Evolutionary conservation across 2,329 filamentous ascomycete species (phyloP).

Genomic region (Drechmeria coniospora): DNA sequence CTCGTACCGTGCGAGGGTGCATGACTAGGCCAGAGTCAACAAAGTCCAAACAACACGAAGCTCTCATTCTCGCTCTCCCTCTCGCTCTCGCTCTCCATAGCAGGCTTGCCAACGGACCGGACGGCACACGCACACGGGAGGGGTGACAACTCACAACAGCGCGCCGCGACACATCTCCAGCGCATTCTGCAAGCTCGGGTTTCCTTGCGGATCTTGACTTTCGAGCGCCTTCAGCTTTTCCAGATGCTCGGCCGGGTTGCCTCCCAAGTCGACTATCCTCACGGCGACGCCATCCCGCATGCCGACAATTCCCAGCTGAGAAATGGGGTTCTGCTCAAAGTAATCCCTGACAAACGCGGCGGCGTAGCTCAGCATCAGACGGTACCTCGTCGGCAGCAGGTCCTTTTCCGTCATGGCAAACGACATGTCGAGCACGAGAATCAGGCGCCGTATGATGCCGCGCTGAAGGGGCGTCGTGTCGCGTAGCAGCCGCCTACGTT

Average conservation of each 20-base stretch:
- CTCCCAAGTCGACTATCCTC: constrained; percentile 74
- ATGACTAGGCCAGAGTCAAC: constrained; percentile 39
- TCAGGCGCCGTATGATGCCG: constrained; percentile 92
- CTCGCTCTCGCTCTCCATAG: too few species aligned
- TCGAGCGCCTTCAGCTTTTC: constrained; percentile 55
- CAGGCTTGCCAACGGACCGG: too few species aligned
- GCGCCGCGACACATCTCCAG: constrained; percentile 88
- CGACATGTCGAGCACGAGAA: constrained; percentile 82
- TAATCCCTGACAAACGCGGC: constrained; percentile 83
- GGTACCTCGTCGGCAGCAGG: constrained; percentile 72
- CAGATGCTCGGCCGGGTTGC: constrained; percentile 81
- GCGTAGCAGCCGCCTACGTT: constrained; percentile 64
- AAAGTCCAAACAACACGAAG: too few species aligned
- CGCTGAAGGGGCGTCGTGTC: constrained; percentile 92
- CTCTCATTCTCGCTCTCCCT: too few species aligned
- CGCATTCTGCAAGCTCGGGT: constrained; percentile 80
- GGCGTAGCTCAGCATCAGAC: constrained; percentile 68
- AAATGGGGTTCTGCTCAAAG: constrained; percentile 98
- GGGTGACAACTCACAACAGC: constrained; percentile 50
- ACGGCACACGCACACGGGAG: constrained; percentile 2
- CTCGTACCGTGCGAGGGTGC: constrained; percentile 85
- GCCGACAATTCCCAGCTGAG: constrained; percentile 79
- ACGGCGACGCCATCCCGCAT: constrained; percentile 88
- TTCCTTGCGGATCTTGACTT: constrained; percentile 53
- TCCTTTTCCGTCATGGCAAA: constrained; percentile 94